A percentile compares a stretch with the other conserved stretches of the same genome.
phyloP scores from a whole-genome alignment of 345 rosid genomes.

The Sisymbrium altissimum region DNA sequence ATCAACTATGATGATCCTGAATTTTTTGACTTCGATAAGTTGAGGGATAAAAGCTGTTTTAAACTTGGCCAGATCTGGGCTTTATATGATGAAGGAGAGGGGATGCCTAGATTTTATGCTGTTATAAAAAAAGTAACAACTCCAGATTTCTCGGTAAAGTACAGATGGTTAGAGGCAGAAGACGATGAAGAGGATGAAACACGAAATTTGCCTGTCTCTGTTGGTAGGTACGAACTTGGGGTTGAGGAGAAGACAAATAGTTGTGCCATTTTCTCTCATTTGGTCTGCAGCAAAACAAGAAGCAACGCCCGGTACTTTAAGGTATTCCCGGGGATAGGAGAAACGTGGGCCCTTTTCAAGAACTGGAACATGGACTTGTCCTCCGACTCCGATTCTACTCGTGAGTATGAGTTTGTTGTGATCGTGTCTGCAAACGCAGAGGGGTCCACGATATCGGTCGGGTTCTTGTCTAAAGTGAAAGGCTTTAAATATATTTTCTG shows the following conservation, averaged over 20 bases:
- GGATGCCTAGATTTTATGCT: constrained; percentile 92
- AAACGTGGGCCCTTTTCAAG: constrained; percentile 85
- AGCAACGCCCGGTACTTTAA: constrained; percentile 30
- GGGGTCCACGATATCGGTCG: constrained; percentile 47
- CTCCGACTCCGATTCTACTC: constrained; percentile 45
- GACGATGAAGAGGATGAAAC: constrained; percentile 37
- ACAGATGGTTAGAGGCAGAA: constrained; percentile 67
- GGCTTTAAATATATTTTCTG: constrained; percentile 66
- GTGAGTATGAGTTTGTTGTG: constrained; percentile 64
- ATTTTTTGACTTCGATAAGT: constrained; percentile 57
- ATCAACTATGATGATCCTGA: constrained; percentile 59
- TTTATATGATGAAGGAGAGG: constrained; percentile 65
- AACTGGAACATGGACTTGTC: constrained; percentile 60
- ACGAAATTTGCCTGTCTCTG: constrained; percentile 57
- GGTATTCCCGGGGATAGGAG: constrained; percentile 69
- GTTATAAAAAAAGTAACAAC: constrained; percentile 47
- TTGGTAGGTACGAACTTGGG: constrained; percentile 59
- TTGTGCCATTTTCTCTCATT: constrained; percentile 63
- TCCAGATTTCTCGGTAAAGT: constrained; percentile 48
- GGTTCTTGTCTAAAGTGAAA: constrained; percentile 59
- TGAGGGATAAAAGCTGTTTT: constrained; percentile 45
- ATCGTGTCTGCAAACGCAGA: constrained; percentile 50
- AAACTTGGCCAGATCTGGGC: constrained; percentile 82
- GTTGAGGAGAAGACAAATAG: constrained; percentile 21
- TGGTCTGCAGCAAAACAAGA: constrained; percentile 31